Percentiles rank a stretch among this genome's conserved stretches.
Evolutionary conservation across 345 rosid genomes (phyloP).

Genomic region (Iberis pinnata): DNA sequence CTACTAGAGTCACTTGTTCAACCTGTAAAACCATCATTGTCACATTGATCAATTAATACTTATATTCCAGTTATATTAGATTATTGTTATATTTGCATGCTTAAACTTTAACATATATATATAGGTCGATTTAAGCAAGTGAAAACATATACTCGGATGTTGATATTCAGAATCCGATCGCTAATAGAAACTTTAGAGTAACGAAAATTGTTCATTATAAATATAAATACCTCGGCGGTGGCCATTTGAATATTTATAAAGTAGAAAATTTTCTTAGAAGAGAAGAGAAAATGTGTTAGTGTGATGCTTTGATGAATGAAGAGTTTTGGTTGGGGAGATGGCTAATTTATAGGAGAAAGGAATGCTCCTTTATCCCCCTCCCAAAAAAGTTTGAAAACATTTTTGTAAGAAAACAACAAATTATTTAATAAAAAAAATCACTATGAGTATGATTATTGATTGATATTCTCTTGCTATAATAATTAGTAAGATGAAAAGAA

Average conservation of each 20-base stretch:
- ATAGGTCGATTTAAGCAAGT: neutral
- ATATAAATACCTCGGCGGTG: slow-evolving; percentile 25
- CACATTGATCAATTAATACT: too few species aligned
- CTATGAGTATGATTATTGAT: slow-evolving; percentile 1
- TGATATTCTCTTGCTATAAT: slow-evolving; percentile 21
- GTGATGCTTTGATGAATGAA: slow-evolving; percentile 27
- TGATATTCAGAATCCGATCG: neutral
- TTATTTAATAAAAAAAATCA: neutral
- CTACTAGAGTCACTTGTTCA: slow-evolving; percentile 28
- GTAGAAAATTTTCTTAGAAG: too few species aligned
- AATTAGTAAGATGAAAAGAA: slow-evolving; percentile 17
- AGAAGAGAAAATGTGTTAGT: slow-evolving; percentile 9
- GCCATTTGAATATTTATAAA: slow-evolving; percentile 29
- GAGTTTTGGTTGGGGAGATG: slow-evolving; percentile 21
- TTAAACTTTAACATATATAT: neutral
- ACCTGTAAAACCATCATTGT: slow-evolving; percentile 25
- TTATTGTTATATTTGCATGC: too few species aligned
- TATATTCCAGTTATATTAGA: too few species aligned
- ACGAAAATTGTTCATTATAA: neutral
- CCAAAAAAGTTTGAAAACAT: too few species aligned
- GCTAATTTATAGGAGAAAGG: slow-evolving; percentile 28
- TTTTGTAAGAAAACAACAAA: too few species aligned
- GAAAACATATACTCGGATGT: neutral
- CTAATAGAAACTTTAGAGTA: neutral
- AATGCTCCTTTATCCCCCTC: slow-evolving; percentile 1